phyloP scores from a whole-genome alignment of 2,329 filamentous ascomycete species.

The Verticillium isaacii region DNA sequence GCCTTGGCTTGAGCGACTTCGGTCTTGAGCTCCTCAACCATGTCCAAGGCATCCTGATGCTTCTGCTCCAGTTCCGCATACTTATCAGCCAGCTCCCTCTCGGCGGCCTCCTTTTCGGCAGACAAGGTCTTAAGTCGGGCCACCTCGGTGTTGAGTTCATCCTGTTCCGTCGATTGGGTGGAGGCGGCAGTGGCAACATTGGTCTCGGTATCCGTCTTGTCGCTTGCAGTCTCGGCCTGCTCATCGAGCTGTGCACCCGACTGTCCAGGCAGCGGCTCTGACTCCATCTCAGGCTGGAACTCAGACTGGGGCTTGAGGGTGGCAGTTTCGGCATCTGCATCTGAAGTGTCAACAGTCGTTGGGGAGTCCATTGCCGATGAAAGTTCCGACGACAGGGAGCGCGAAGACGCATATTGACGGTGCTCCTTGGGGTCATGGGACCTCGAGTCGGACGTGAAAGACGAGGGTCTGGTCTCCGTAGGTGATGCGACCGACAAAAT shows the following conservation, averaged over 20 bases:
- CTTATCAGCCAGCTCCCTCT: slow-evolving; percentile 67
- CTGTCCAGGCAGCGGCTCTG: background rate
- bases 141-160: slow-evolving; percentile 55
- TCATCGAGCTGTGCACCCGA: background rate
- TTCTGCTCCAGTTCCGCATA: slow-evolving; percentile 80
- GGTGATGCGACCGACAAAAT: slow-evolving; percentile 49
- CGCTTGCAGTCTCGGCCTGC: background rate
- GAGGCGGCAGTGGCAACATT: background rate
- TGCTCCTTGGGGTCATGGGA: slow-evolving; percentile 60
- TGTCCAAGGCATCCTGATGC: slow-evolving; percentile 75
- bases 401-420: slow-evolving; percentile 70
- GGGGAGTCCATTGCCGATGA: slow-evolving; percentile 80
- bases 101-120: slow-evolving; percentile 70
- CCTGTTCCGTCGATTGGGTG: background rate
- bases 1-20: slow-evolving; percentile 76
- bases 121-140: slow-evolving; percentile 66
- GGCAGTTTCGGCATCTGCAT: slow-evolving; percentile 46
- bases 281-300: background rate
- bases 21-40: slow-evolving; percentile 87
- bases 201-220: background rate
- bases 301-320: slow-evolving; percentile 34
- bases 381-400: slow-evolving; percentile 89
- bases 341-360: slow-evolving; percentile 56
- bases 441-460: slow-evolving; percentile 79
- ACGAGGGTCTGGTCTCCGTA: slow-evolving; percentile 57